Percentiles rank a stretch among this genome's conserved stretches.
Evolutionary conservation across 1,139 yeast genomes (phyloP).

Genomic region (Scheffersomyces titani): DNA sequence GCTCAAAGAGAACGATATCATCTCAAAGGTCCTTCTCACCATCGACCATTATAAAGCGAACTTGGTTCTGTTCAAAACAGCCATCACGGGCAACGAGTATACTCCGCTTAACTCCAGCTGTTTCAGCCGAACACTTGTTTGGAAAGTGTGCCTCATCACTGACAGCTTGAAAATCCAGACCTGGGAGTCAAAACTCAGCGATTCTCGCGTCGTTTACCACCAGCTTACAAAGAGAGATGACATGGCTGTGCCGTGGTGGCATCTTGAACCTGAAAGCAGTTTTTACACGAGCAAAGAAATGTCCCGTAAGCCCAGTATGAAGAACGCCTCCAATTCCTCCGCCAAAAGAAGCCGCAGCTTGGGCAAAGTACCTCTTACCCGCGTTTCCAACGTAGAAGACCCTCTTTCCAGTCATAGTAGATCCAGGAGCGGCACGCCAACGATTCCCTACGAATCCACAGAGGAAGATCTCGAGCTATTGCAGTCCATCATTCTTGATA

Average conservation of each 20-base stretch:
- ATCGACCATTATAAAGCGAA: conserved; percentile 41
- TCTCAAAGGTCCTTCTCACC: conserved; percentile 40
- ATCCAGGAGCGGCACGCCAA: conserved; percentile 3
- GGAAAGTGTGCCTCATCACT: conserved; percentile 43
- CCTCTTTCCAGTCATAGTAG: conserved; percentile 10
- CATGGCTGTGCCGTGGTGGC: conserved; percentile 43
- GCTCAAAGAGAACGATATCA: conserved; percentile 39
- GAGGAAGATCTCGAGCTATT: conserved; percentile 20
- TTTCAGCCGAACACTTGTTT: conserved; percentile 36
- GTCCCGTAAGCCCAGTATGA: background rate
- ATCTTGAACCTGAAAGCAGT: conserved; percentile 30
- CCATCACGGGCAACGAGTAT: conserved; percentile 37
- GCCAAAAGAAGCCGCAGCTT: background rate
- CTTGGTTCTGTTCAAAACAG: conserved; percentile 27
- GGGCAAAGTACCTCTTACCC: background rate
- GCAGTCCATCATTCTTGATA: conserved; percentile 60
- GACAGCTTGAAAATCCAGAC: conserved; percentile 37
- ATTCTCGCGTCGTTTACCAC: conserved; percentile 39
- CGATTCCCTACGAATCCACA: background rate
- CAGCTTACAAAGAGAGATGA: conserved; percentile 33
- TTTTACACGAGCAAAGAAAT: conserved; percentile 24
- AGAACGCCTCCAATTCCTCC: background rate
- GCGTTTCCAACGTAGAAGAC: conserved; percentile 4
- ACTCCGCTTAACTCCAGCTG: conserved; percentile 18
- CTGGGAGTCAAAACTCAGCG: conserved; percentile 34